A percentile compares a stretch with the other conserved stretches of the same genome.
Conservation (phyloP, 2,329 filamentous ascomycete species). For the Diaporthe citri region DNA sequence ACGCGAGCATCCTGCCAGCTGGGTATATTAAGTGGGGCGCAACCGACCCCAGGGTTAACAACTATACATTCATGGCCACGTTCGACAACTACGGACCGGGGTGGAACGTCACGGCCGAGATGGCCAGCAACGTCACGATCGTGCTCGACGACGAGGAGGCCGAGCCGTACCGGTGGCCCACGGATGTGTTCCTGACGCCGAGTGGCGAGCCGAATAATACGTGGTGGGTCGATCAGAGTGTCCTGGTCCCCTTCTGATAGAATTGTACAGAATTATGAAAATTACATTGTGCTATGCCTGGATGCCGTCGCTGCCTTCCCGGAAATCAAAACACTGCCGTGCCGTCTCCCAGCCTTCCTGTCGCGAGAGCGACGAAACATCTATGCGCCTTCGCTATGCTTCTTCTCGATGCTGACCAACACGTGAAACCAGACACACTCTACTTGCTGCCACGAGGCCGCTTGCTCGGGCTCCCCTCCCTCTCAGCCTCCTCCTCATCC, state of each 20-base stretch:
- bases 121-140: slow-evolving; percentile 55
- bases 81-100: slow-evolving; percentile 66
- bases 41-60: slow-evolving; percentile 54
- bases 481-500: not conserved
- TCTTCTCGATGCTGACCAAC: not conserved
- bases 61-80: slow-evolving; percentile 68
- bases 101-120: slow-evolving; percentile 62
- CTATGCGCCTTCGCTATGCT: not conserved
- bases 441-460: not conserved
- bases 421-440: not conserved
- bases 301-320: slow-evolving; percentile 5
- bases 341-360: not conserved
- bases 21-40: slow-evolving; percentile 69
- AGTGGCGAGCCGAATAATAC: slow-evolving; percentile 40
- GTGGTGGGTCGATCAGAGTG: slow-evolving; percentile 43
- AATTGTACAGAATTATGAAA: slow-evolving; percentile 4
- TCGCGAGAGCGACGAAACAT: not conserved
- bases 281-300: not conserved
- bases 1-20: slow-evolving; percentile 62
- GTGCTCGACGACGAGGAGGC: slow-evolving; percentile 56
- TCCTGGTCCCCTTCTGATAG: slow-evolving; percentile 39
- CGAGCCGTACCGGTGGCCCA: slow-evolving; percentile 45
- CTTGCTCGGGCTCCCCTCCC: not conserved
- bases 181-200: slow-evolving; percentile 43
- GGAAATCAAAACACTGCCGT: not conserved